Conservation (phyloP, 352 stramenopile species). For the Globisporangium nagaii region DNA sequence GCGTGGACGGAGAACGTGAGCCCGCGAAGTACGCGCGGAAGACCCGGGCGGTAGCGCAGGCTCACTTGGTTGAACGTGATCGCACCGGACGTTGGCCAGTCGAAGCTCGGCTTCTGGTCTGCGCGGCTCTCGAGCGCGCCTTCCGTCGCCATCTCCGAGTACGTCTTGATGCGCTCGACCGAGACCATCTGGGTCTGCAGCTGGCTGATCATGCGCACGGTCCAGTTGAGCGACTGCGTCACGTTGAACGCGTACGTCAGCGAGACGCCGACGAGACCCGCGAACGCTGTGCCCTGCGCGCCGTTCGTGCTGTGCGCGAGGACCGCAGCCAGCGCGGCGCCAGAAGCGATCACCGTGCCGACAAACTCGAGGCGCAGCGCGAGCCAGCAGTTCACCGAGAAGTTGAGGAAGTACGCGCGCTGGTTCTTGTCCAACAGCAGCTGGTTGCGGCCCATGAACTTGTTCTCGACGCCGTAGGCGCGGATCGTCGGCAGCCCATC, state of each 20-base stretch:
- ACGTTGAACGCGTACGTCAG: constrained; percentile 71
- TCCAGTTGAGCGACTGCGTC: constrained; percentile 71
- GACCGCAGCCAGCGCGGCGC: constrained; percentile 43
- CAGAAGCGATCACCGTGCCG: constrained; percentile 50
- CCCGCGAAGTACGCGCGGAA: constrained; percentile 53
- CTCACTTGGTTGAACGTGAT: constrained; percentile 87
- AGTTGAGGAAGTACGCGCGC: constrained; percentile 65
- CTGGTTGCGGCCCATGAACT: constrained; percentile 50
- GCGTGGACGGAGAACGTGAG: constrained; percentile 77
- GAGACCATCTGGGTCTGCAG: constrained; percentile 73
- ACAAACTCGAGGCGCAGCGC: constrained; percentile 66
- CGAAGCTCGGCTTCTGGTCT: constrained; percentile 15
- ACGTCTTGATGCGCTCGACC: constrained; percentile 69
- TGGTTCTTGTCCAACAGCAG: constrained; percentile 58
- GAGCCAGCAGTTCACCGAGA: constrained; percentile 70
- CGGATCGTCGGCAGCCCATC: constrained; percentile 93
- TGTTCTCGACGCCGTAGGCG: constrained; percentile 49
- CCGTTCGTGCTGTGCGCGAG: constrained; percentile 37
- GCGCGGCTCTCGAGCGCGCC: constrained; percentile 27
- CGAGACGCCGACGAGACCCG: constrained; percentile 56
- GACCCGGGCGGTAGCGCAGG: constrained; percentile 82
- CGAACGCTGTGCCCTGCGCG: constrained; percentile 33
- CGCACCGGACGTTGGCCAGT: constrained; percentile 80
- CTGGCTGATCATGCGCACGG: constrained; percentile 66
- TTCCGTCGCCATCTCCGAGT: constrained; percentile 48